phyloP scores from a whole-genome alignment of 352 stramenopile genomes.

The Saprolegnia diclina region DNA sequence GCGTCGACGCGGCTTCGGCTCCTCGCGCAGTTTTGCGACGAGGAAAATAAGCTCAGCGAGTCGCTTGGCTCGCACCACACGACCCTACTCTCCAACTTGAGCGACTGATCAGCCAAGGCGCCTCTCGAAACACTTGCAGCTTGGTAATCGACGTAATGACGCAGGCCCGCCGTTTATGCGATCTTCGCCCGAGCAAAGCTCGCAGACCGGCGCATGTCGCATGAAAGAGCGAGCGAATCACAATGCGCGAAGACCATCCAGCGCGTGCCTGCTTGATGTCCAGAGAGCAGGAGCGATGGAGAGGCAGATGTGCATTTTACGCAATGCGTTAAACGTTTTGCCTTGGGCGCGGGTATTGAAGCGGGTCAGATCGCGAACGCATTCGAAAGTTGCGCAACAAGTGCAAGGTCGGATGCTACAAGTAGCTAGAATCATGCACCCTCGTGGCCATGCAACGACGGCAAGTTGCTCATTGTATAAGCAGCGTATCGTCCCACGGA shows the following conservation, averaged over 20 bases:
- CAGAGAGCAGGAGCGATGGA: neutral
- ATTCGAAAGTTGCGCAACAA: too few relatives aligned
- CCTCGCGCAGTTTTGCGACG: slow-evolving; percentile 72
- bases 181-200: too few relatives aligned
- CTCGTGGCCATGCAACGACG: too few relatives aligned
- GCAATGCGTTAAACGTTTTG: too few relatives aligned
- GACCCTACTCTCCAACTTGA: slow-evolving; percentile 4
- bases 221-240: neutral
- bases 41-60: slow-evolving; percentile 60
- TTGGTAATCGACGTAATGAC: slow-evolving; percentile 27
- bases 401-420: too few relatives aligned
- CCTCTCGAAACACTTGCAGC: neutral
- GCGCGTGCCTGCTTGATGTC: neutral
- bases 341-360: too few relatives aligned
- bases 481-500: too few relatives aligned
- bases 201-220: slow-evolving; percentile 24
- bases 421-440: too few relatives aligned
- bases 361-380: too few relatives aligned
- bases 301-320: too few relatives aligned
- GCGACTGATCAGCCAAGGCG: slow-evolving; percentile 3
- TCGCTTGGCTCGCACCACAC: neutral
- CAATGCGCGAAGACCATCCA: neutral
- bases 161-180: neutral
- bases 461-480: too few relatives aligned
- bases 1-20: slow-evolving; percentile 61